Evolutionary conservation across 2,329 filamentous ascomycete species (phyloP), one percentile per base, ranked within the genome.

Genomic region (Paecilomyces niveus): DNA sequence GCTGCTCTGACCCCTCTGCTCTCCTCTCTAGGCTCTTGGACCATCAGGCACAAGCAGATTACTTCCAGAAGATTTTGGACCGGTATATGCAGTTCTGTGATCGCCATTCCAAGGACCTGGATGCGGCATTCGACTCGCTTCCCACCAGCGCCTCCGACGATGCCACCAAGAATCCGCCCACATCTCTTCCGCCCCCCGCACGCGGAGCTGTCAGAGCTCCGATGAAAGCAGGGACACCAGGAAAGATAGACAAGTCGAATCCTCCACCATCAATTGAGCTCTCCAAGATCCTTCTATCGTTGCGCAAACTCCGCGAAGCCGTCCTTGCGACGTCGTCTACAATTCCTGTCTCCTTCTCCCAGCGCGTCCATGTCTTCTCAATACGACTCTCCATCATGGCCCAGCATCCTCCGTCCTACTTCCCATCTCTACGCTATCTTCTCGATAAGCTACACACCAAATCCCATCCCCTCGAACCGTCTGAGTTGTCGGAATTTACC

Each of bases 1-100:
- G 45, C 31, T 54, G n/a, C 50, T 22, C 60, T 61, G 58, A 64
- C 58, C n/a, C n/a, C n/a, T 50, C 35, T 52, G 50, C 52, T 54
- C 31, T 60, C 53, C 39, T 35, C 54, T 45, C 54, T 63, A 90
- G 89, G 67, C 78, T 92, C 35, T 82, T 90, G 59, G 86, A 93
- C 66, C 79, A 83, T 74, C 90, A 89, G 75, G 84, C 83, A 7
- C 93, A 97, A 75, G 89, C 96, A 72, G 80, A 80, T 57, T 97
- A 93, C 78, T 96, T 93, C 75, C 86, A 87, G 70, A 90, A 87
- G 70, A 95, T 97, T 67, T 86, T 92, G 59, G 88, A 93, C 70
- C 86, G 91, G 54, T 97, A 96, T 76, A 88, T 96, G 84, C 85
- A 85, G 62, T 95, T 96, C 73, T 96, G 92, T 78, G 89, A 89